phyloP scores from a whole-genome alignment of 2,329 filamentous ascomycete species.

The Penicillium hordei region DNA sequence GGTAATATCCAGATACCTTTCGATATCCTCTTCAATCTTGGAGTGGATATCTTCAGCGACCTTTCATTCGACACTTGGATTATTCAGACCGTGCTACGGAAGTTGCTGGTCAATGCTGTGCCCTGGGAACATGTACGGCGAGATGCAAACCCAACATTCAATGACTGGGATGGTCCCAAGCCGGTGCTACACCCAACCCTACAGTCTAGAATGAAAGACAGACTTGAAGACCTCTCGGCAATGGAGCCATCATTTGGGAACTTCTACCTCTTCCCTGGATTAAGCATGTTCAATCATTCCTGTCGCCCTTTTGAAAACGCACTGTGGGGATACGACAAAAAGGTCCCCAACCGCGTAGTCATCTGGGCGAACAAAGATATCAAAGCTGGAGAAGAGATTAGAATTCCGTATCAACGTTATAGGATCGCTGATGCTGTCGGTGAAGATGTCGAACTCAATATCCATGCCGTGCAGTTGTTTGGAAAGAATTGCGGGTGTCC shows the following conservation, averaged over 20 bases:
- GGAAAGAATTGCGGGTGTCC: slow-evolving; percentile 19
- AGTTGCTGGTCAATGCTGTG: slow-evolving; percentile 33
- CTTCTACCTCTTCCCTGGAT: slow-evolving; percentile 35
- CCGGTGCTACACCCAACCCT: slow-evolving; percentile 4
- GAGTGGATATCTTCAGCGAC: slow-evolving; percentile 40
- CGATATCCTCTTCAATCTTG: slow-evolving; percentile 36
- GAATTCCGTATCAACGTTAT: slow-evolving; percentile 21
- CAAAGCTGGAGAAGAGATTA: slow-evolving; percentile 28
- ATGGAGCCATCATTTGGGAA: slow-evolving; percentile 28
- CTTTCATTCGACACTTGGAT: slow-evolving; percentile 41
- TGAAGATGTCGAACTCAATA: background rate
- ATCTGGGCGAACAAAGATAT: slow-evolving; percentile 31
- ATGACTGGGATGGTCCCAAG: slow-evolving; percentile 11
- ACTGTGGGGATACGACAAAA: slow-evolving; percentile 30
- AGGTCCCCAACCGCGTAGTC: slow-evolving; percentile 32
- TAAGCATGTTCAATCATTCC: slow-evolving; percentile 36
- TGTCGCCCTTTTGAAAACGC: slow-evolving; percentile 27
- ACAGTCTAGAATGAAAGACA: slow-evolving; percentile 7
- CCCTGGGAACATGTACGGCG: slow-evolving; percentile 30
- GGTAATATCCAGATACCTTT: slow-evolving; percentile 41
- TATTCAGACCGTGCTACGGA: slow-evolving; percentile 36
- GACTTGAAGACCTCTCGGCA: background rate
- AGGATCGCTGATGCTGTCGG: background rate
- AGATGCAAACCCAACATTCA: slow-evolving; percentile 2
- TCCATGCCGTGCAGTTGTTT: slow-evolving; percentile 13